Conservation (phyloP, 352 stramenopile species). For the Elongisporangium prolatum region DNA sequence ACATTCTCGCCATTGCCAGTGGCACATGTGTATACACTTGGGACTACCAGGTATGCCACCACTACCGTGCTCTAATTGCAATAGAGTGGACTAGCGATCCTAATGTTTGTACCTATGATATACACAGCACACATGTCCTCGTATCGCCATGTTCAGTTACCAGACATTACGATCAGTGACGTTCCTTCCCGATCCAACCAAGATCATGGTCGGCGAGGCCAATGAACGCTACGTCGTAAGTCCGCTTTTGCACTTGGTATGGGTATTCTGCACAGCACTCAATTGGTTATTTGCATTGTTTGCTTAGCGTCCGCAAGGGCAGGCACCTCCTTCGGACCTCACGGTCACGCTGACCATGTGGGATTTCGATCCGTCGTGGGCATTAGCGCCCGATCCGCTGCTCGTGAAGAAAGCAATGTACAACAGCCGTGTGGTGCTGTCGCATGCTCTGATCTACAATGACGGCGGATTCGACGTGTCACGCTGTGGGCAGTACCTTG, state of each 20-base stretch:
- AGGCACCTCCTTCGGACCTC: constrained; percentile 77
- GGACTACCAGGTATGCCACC: constrained; percentile 87
- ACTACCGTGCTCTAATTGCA: constrained; percentile 14
- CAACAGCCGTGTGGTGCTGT: constrained; percentile 81
- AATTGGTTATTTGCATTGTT: not conserved
- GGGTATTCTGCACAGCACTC: constrained; percentile 3
- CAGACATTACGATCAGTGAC: constrained; percentile 92
- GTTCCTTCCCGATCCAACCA: constrained; percentile 87
- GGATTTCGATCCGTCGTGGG: constrained; percentile 91
- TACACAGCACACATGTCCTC: constrained; percentile 64
- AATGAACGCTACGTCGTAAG: constrained; percentile 87
- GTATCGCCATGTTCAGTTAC: constrained; percentile 88
- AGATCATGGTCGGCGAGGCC: constrained; percentile 93
- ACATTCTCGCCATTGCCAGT: constrained; percentile 94
- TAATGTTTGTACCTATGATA: not conserved
- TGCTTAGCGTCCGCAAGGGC: constrained; percentile 67
- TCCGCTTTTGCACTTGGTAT: constrained; percentile 1
- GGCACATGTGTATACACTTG: constrained; percentile 94
- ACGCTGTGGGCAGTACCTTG: constrained; percentile 90
- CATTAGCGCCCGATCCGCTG: constrained; percentile 60
- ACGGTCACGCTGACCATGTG: constrained; percentile 94
- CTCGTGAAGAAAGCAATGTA: constrained; percentile 82
- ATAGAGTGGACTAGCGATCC: not conserved
- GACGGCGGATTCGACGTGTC: constrained; percentile 97
- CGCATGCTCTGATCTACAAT: constrained; percentile 95